phyloP scores from a whole-genome alignment of 371 early-diverging fungal species.

The Mucor piriformis region DNA sequence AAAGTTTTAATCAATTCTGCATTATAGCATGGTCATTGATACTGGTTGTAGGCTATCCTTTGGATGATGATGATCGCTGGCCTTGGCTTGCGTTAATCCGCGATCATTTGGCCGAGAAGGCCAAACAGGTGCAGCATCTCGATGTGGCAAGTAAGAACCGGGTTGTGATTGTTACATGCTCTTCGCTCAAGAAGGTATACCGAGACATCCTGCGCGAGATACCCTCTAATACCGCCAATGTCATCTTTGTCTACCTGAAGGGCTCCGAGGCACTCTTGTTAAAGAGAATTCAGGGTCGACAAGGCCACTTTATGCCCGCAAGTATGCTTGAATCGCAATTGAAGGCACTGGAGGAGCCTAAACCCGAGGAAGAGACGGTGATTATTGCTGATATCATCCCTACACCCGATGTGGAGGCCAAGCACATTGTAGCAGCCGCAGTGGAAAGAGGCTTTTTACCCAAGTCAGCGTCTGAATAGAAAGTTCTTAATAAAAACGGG shows the following conservation, averaged over 20 bases:
- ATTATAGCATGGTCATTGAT: no score
- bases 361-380: conserved; percentile 48
- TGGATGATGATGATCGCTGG: conserved; percentile 69
- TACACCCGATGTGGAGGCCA: conserved; percentile 16
- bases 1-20: no score
- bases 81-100: conserved; percentile 62
- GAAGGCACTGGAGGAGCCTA: conserved; percentile 63
- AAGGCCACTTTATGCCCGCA: conserved; percentile 60
- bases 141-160: conserved; percentile 3
- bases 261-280: conserved; percentile 50
- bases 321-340: conserved; percentile 64
- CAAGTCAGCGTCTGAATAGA: background rate
- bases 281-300: conserved; percentile 48
- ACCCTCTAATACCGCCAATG: conserved; percentile 27
- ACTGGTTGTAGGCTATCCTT: conserved; percentile 44
- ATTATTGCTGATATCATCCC: conserved; percentile 43
- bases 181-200: conserved; percentile 63
- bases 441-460: conserved; percentile 18
- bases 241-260: conserved; percentile 66
- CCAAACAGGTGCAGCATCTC: conserved; percentile 11
- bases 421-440: conserved; percentile 14
- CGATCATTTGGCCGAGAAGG: conserved; percentile 27
- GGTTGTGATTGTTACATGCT: conserved; percentile 63
- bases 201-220: conserved; percentile 59
- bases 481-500: no score